Base-by-base conservation (phyloP, 1,284 basidiomycete genomes). In the Nidula niveotomentosa region DNA sequence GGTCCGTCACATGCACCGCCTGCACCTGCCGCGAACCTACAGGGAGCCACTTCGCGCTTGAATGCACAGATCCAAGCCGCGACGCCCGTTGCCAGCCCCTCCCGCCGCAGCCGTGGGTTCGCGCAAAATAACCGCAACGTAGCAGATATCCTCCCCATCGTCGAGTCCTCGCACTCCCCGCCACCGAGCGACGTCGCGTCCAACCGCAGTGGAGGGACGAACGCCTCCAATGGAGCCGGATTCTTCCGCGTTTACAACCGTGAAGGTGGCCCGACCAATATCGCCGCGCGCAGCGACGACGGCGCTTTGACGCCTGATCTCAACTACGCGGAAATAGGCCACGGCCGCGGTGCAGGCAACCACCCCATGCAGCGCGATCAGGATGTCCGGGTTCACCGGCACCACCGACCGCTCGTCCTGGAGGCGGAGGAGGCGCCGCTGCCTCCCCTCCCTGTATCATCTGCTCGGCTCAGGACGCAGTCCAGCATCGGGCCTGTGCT, bases 281-380 rank as follows among this genome's bases (percentile, higher is more conserved):
- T 54, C 15, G 59, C 62, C 4, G 48, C 36, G 15, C 47, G 33
- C 18, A 2, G 30, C 39, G 66, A 76, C 56, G 80, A 79, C 59
- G 86, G 86, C 36, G 78, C 81, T 13, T 72, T 85, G 65, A 90
- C 88, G 6, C 88, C 88, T 13, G 89, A 91, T 62, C 74, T 90
- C 49, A 78, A 87, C 56, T 90, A 80, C 59, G 88, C 89, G 2
- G 89, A 91, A 64, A 85, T 90, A 55, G 89, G 89, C 8, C 88
- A 90, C 62, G 88, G 87, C 5, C 77, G 85, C 35, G 86, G 85
- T 12, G 71, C 76, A 33, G 63, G 60, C 33, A 12, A 15, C 10
- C 45, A 46, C 6, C 45, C 45, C 10, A 46, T 46, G 45, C 45
- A 18, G 10, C 45, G 45, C 18, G 18, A 46, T 13, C 37, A 41